Base-by-base conservation (phyloP, 2,329 filamentous ascomycete genomes). In the Trichoderma koningiopsis region DNA sequence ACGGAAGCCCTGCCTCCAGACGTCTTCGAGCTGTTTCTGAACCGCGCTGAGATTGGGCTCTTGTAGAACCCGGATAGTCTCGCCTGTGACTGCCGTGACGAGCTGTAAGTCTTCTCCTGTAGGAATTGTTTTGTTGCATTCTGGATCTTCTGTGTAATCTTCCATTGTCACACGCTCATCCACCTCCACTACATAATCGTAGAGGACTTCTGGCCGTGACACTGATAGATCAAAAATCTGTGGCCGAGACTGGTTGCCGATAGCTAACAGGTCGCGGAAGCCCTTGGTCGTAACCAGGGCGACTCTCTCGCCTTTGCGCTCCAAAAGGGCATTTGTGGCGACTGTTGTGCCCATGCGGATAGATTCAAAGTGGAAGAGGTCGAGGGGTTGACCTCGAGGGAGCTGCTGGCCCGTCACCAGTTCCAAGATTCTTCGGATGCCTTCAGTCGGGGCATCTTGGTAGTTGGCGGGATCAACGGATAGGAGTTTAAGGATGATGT, bases 291-390 rank as follows among this genome's bases (percentile, higher is more conserved):
- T 89, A 1, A 93, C 83, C 74, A 93, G 84, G 0, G 90, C 91
- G 72, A 91, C 89, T 49, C 85, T 85, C 73, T 92, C 90, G 29
- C 91, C 91, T 76, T 93, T 93, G 52, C 91, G 81, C 76, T 93
- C 91, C 1, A 93, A 80, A n/a, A 93, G 79, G 1, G 91, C 91
- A 77, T 93, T 93, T 0, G 91, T 93, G 1, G 91, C 91, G 2
- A 93, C 91, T 0, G 91, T 93, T 0, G 91, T 93, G n/a, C 91
- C 91, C 90, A 93, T 93, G 27, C 91, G 88, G 74, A 93, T 92
- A 68, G 88, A 91, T 76, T 91, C 89, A 47, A 83, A 77, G 13
- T 77, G 74, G 0, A 75, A 76, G 1, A 80, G 76, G 13, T 81
- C 78, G 13, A 82, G 63, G 7, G 77, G 68, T 1, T 77, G 73